Conservation (phyloP, 192 early-diverging fungal genomes). For the Podila horticola region DNA sequence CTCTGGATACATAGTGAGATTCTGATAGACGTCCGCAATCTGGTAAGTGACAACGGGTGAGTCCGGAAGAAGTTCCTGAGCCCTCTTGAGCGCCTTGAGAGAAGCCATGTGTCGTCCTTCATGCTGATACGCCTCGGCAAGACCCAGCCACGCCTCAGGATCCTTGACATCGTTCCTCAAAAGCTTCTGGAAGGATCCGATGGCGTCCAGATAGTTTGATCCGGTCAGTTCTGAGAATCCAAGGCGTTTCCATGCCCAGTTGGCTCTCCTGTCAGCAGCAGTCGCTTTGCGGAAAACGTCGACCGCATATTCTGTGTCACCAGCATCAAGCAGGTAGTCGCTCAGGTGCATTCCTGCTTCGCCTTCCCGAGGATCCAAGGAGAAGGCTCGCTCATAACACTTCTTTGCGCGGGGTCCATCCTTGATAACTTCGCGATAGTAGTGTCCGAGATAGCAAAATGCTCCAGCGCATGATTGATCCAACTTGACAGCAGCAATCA, state of each 20-base stretch:
- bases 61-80: slow-evolving; percentile 70
- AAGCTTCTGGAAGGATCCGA: slow-evolving; percentile 81
- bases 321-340: slow-evolving; percentile 66
- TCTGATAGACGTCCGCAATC: slow-evolving; percentile 62
- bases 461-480: slow-evolving; percentile 69
- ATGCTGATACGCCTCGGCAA: slow-evolving; percentile 78
- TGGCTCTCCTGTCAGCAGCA: slow-evolving; percentile 54
- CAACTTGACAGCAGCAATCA: slow-evolving; percentile 76
- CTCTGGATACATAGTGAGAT: slow-evolving; percentile 60
- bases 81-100: slow-evolving; percentile 78
- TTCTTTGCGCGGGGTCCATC: slow-evolving; percentile 77
- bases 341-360: slow-evolving; percentile 74
- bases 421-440: slow-evolving; percentile 74
- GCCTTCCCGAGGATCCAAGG: slow-evolving; percentile 71
- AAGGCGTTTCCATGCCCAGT: slow-evolving; percentile 84
- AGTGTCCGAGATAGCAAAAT: slow-evolving; percentile 86
- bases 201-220: slow-evolving; percentile 63
- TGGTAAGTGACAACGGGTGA: slow-evolving; percentile 58
- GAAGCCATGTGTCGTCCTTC: slow-evolving; percentile 80
- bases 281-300: slow-evolving; percentile 58
- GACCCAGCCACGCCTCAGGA: slow-evolving; percentile 77
- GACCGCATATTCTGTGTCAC: slow-evolving; percentile 57
- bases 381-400: slow-evolving; percentile 86
- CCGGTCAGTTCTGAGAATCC: slow-evolving; percentile 76
- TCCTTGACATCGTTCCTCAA: slow-evolving; percentile 78